Evolutionary conservation across 768 basidiomycete genomes (phyloP), one percentile per base, ranked within the genome.

Genomic region (Gloeophyllum trabeum): DNA sequence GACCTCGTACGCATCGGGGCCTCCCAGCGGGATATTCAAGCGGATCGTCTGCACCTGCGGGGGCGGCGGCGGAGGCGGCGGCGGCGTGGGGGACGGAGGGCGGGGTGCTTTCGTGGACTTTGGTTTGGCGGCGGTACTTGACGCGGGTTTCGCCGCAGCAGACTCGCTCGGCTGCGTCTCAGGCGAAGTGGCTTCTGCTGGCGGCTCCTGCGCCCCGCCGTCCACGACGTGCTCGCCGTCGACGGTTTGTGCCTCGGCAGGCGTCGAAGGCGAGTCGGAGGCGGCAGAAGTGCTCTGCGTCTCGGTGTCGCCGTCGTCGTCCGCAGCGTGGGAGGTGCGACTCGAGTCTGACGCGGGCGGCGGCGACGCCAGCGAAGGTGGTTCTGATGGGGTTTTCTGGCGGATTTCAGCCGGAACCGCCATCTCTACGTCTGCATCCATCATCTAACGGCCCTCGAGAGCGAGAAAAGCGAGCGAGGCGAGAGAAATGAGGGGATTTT

Each of bases 1-100:
- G 36, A 87, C 76, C 43, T 82, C 81, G 56, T 87, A 88, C 49
- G 80, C 77, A 1, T 73, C 69, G 1, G 81, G 82, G 0, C 85
- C 84, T 3, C 82, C 84, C 3, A 89, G 71, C 6, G 38, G 57
- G 51, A 89, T 84, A 3, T 79, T 67, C 19, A 88, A 69, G 3
- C 85, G 69, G 38, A 88, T 69, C 2, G 85, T 88, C 41, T 69
- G 63, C 14, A 78, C 58, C 0, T 71, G 76, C 4, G 70, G 70
- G 2, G 67, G 59, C n/a, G 55, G 66, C 40, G 45, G 68, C 12
- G 58, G 61, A 0, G 71, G 69, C 4, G 78, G 76, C 3, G 78
- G 73, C 6, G 81, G 79, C 0, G 80, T 77, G 5, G 68, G 75
- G 25, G 67, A 69, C 41, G 65, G 74, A 43, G 60, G 62, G 28